phyloP scores from a whole-genome alignment of 1,139 yeast genomes.

The Taphrina communis region DNA sequence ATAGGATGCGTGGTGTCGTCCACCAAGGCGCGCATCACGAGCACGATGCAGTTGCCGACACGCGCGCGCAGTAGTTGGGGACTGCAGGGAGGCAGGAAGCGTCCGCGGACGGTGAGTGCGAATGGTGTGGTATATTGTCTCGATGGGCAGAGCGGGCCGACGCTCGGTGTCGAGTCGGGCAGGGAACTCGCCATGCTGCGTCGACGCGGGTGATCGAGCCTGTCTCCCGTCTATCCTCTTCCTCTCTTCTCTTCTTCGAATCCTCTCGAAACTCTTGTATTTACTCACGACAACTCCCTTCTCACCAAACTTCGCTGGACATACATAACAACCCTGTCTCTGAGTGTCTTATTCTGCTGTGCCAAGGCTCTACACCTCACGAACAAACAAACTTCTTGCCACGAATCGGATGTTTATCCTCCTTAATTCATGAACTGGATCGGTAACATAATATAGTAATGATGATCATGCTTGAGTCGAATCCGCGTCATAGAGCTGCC shows the following conservation, averaged over 20 bases:
- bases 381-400: too few species aligned
- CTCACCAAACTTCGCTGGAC: not conserved
- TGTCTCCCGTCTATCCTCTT: not conserved
- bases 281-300: too few species aligned
- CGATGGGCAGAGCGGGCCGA: not conserved
- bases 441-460: not conserved
- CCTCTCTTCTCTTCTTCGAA: not conserved
- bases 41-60: too few species aligned
- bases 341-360: too few species aligned
- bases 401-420: not conserved
- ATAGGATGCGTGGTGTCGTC: too few species aligned
- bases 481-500: not conserved
- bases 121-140: not conserved
- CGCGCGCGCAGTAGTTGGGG: not conserved
- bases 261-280: too few species aligned
- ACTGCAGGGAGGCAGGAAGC: not conserved
- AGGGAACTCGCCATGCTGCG: conserved; percentile 23
- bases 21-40: too few species aligned
- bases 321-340: not conserved
- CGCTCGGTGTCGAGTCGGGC: conserved; percentile 26
- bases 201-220: not conserved
- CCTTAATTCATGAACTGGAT: not conserved
- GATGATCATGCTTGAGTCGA: not conserved
- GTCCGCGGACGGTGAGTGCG: conserved; percentile 5
- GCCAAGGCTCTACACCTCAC: too few species aligned